Conservation (phyloP, 2,329 filamentous ascomycete genomes). For the Penicillium sp. region DNA sequence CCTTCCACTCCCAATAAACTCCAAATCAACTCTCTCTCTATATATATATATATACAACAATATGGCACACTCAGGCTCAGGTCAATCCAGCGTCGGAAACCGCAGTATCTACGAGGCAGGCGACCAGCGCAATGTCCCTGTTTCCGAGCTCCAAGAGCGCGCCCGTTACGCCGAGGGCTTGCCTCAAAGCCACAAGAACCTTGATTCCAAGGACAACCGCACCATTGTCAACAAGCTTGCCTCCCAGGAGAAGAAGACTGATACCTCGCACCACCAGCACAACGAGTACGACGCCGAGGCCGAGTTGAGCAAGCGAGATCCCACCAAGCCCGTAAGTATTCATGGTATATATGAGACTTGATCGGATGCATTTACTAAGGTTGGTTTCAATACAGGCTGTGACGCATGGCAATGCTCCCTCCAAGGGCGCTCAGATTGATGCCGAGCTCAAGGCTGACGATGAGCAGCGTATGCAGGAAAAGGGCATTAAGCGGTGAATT, state of each 20-base stretch:
- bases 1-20: background rate
- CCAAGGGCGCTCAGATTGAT: slow-evolving; percentile 49
- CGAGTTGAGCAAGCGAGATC: slow-evolving; percentile 42
- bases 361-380: slow-evolving; percentile 8
- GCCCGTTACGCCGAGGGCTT: slow-evolving; percentile 71
- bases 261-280: slow-evolving; percentile 24
- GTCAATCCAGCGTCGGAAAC: slow-evolving; percentile 65
- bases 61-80: slow-evolving; percentile 29
- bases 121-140: slow-evolving; percentile 67
- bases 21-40: too few species aligned
- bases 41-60: slow-evolving; percentile 6
- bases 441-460: slow-evolving; percentile 45
- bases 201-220: slow-evolving; percentile 62
- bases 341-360: background rate
- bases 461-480: slow-evolving; percentile 45
- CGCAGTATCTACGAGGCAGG: slow-evolving; percentile 68
- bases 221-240: slow-evolving; percentile 47
- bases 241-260: slow-evolving; percentile 31
- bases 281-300: slow-evolving; percentile 35
- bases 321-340: slow-evolving; percentile 41
- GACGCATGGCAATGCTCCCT: slow-evolving; percentile 48
- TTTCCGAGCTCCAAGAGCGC: slow-evolving; percentile 52
- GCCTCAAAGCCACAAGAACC: slow-evolving; percentile 63
- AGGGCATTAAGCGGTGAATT: slow-evolving; percentile 38
- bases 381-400: slow-evolving; percentile 32